Percentiles rank a stretch among this genome's conserved stretches.
Conservation (phyloP, 148 eudicot genomes). For the Camellia granthamiana region DNA sequence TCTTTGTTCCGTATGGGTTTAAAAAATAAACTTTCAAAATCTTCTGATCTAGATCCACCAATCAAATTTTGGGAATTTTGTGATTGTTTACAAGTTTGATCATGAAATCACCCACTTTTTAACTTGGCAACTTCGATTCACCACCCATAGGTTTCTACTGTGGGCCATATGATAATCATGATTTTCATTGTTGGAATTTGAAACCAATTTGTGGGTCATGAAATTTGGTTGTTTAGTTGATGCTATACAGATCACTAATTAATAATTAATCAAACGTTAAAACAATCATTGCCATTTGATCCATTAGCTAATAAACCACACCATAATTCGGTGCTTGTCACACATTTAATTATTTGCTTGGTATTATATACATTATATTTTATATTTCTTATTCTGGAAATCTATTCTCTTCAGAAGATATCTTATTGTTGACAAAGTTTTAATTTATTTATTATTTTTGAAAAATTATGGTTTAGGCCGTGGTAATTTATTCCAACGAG, state of each 20-base stretch:
- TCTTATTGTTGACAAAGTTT: no score
- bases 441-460: no score
- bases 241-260: no score
- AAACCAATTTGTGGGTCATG: neutral
- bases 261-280: neutral
- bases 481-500: no score
- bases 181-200: neutral
- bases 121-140: neutral
- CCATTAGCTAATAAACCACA: neutral
- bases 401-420: neutral
- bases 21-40: neutral
- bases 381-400: neutral
- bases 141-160: neutral
- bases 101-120: neutral
- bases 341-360: neutral
- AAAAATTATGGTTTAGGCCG: no score
- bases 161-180: neutral
- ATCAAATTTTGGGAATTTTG: neutral
- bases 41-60: conserved; percentile 17
- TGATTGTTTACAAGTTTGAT: neutral
- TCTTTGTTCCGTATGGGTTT: conserved; percentile 3
- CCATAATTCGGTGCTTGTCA: neutral
- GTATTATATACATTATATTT: neutral
- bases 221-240: no score
- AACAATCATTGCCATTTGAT: neutral